Evolutionary conservation across 2,329 filamentous ascomycete genomes (phyloP), one percentile per base, ranked within the genome.

Genomic region (Sclerotinia subarctica): DNA sequence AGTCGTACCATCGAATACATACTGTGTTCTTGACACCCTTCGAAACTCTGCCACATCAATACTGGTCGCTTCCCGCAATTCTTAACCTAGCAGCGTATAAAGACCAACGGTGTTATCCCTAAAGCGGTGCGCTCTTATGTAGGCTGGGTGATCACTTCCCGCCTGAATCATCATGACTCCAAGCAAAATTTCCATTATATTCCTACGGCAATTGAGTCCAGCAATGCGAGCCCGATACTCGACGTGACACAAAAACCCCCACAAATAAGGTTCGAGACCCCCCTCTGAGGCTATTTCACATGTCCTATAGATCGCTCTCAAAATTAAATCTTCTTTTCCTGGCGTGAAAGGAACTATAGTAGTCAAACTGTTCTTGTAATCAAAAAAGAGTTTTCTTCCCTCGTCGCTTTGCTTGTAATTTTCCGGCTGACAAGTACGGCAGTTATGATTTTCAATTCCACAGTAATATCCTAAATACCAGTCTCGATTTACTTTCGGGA

Each of bases 41-140:
- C 10, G 13, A 42, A 15, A 17, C 19, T 52, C 49, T 51, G 11
- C 11, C 49, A 51, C 5, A 26, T 24, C 49, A 2, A 13, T 11
- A 42, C 26, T 32, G 17, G 32, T 4, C 29, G 8, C 11, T 32
- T 6, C 5, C 3, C 8, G 10, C 17, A 4, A 4, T 17, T 24
- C 21, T 35, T 7, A 57, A 8, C n/a, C 54, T 57, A 2, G 0
- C 21, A 10, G 0, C 35, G 8, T 21, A 2, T 10, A 8, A 54
- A 54, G 19, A 0, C 4, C 4, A 15, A n/a, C 0, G 3, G 7
- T 13, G 21, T 2, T 1, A 1, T 13, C 1, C 11, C 24, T 38
- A 3, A 7, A 42, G 0, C 0, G 1, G 13, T 4, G 8, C 17
- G n/a, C n/a, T n/a, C n/a, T n/a, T n/a, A n/a, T n/a, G n/a, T n/a